Base-by-base conservation (phyloP, 2,329 filamentous ascomycete species). In the Coniochaeta sp. region DNA sequence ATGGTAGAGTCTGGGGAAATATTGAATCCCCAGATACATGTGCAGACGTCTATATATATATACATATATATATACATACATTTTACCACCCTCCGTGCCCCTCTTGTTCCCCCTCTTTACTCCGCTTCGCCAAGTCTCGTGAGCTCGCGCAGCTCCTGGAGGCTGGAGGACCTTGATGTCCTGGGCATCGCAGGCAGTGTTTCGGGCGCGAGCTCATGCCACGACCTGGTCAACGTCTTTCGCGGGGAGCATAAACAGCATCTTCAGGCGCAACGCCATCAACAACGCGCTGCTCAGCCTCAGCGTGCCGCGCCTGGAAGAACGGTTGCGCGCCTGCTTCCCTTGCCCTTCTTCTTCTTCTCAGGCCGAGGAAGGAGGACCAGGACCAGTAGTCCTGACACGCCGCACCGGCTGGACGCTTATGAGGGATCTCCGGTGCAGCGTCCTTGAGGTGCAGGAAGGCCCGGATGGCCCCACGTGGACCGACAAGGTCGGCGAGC, bases 391-490 rank as follows among this genome's bases (percentile, higher is more conserved):
- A n/a, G 70, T 79, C 44, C 73, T 85, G 17, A 93, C 90, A 0
- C 79, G 87, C 28, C 81, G 90, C 30, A 96, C 91, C 0, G 91
- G 91, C 16, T 96, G 91, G 92, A 92, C 79, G 56, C 79, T 96
- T 30, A 79, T 83, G 3, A 96, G 91, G 91, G 91, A 96, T 72
- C 4, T 32, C 30, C 77, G 82, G 61, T 79, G 87, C 60, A 90
- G 86, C 72, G 84, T 81, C 66, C 87, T 96, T 5, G 80, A 81
- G 1, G 81, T 96, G 1, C 83, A 83, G 19, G 90, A 96, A 75
- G 87, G 87, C 1, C 75, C 85, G 59, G 79, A 79, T 52, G 90
- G 89, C 1, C 70, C 79, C 59, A 82, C 75, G 42, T 96, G 91
- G 91, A 88, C 79, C 57, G 83, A 95, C 70, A 32, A 32, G 9